phyloP scores from a whole-genome alignment of 2,329 filamentous ascomycete species.

The Aspergillus tubingensis region DNA sequence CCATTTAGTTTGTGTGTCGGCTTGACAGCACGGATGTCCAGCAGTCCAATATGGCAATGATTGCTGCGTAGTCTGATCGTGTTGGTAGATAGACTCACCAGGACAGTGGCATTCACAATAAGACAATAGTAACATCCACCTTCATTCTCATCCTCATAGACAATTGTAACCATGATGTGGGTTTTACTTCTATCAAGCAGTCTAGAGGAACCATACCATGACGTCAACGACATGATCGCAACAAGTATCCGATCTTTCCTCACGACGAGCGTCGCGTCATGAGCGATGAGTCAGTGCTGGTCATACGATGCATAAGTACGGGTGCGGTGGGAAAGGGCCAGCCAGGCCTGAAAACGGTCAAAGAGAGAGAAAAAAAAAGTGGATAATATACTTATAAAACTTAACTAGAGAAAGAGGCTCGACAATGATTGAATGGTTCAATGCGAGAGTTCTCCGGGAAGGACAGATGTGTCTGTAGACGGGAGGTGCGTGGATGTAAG shows the following conservation, averaged over 20 bases:
- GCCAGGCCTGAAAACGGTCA: not conserved
- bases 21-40: slow-evolving; percentile 9
- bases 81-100: not conserved
- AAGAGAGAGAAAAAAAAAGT: not conserved
- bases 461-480: not conserved
- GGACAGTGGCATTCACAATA: not conserved
- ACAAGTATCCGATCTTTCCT: not conserved
- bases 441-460: not conserved
- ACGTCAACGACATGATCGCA: not conserved
- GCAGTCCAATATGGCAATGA: slow-evolving; percentile 7
- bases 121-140: not conserved
- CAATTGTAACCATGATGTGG: not conserved
- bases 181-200: not conserved
- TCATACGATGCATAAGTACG: not conserved
- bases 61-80: not conserved
- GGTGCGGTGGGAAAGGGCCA: not conserved
- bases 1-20: not conserved
- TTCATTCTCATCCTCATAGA: not conserved
- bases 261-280: not conserved
- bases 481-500: not conserved
- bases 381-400: not conserved
- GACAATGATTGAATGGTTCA: not conserved
- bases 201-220: not conserved
- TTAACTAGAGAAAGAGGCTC: not conserved
- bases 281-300: not conserved